phyloP scores from a whole-genome alignment of 2,329 filamentous ascomycete genomes.

The Cordyceps tenuipes region DNA sequence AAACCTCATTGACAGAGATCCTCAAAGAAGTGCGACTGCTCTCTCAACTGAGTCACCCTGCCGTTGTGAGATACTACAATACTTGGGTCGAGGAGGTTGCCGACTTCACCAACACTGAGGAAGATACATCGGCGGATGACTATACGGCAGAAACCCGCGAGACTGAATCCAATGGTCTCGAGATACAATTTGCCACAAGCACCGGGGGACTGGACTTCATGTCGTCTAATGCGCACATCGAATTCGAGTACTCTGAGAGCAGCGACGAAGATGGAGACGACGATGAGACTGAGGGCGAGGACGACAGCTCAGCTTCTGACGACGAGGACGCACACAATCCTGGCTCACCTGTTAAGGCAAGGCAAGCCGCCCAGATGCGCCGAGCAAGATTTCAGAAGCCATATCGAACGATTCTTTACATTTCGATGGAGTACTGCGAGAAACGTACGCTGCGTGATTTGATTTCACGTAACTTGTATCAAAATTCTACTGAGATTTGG shows the following conservation, averaged over 20 bases:
- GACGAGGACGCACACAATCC: slow-evolving; percentile 24
- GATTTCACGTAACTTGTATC: slow-evolving; percentile 66
- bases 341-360: slow-evolving; percentile 25
- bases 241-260: slow-evolving; percentile 61
- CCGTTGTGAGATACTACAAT: slow-evolving; percentile 82
- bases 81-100: slow-evolving; percentile 79
- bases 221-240: slow-evolving; percentile 72
- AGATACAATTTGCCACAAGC: slow-evolving; percentile 58
- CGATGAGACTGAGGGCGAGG: slow-evolving; percentile 38
- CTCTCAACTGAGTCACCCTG: slow-evolving; percentile 85
- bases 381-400: slow-evolving; percentile 38
- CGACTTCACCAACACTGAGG: slow-evolving; percentile 46
- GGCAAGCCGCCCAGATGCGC: slow-evolving; percentile 21
- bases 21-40: slow-evolving; percentile 79
- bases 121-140: slow-evolving; percentile 46
- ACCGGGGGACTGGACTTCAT: slow-evolving; percentile 87
- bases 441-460: slow-evolving; percentile 85
- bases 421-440: slow-evolving; percentile 98
- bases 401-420: slow-evolving; percentile 74
- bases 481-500: slow-evolving; percentile 75
- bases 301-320: slow-evolving; percentile 26
- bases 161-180: slow-evolving; percentile 32
- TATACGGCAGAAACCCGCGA: slow-evolving; percentile 29
- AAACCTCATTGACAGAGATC: slow-evolving; percentile 71
- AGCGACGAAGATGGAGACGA: slow-evolving; percentile 38